Percentiles rank a stretch among this genome's conserved stretches.
Evolutionary conservation across 164 flowering plant species (phyloP).

Genomic region (Annona cherimola): DNA sequence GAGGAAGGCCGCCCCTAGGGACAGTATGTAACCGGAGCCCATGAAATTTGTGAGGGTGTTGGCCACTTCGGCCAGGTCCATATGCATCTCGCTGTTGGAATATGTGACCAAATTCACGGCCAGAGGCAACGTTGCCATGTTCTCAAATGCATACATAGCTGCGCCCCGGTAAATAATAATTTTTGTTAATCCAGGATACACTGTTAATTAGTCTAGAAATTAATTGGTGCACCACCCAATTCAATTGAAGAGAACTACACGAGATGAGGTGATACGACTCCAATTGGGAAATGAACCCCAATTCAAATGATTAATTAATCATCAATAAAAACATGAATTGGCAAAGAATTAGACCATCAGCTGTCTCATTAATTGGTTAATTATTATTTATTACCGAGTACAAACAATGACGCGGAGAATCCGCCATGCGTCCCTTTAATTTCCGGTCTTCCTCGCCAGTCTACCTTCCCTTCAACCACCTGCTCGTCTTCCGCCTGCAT

Average conservation of each 20-base stretch:
- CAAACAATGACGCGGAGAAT: conserved; percentile 24
- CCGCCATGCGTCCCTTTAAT: conserved; percentile 60
- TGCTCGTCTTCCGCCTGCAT: conserved; percentile 38
- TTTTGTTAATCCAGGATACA: neutral
- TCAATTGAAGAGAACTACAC: neutral
- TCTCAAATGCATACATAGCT: conserved; percentile 49
- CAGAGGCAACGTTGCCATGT: conserved; percentile 40
- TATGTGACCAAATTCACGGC: conserved; percentile 57
- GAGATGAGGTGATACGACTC: too few species aligned
- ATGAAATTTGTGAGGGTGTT: conserved; percentile 48
- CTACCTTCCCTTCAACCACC: conserved; percentile 57
- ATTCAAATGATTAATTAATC: too few species aligned
- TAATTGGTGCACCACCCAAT: neutral
- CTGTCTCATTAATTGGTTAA: too few species aligned
- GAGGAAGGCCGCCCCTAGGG: conserved; percentile 40
- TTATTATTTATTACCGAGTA: conserved; percentile 30
- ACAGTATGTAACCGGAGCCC: conserved; percentile 50
- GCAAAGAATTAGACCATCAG: too few species aligned
- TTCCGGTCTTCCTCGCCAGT: conserved; percentile 69
- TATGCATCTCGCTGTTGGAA: conserved; percentile 56
- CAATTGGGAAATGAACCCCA: too few species aligned
- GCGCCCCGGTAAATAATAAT: conserved; percentile 9
- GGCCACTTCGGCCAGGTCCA: conserved; percentile 48
- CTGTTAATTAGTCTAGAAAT: neutral
- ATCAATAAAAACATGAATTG: too few species aligned